These are phyloP conservation scores for Cadophora gregata DNA, from an alignment of 2,329 filamentous ascomycete genomes.

Conservation along the genomic window DNA sequence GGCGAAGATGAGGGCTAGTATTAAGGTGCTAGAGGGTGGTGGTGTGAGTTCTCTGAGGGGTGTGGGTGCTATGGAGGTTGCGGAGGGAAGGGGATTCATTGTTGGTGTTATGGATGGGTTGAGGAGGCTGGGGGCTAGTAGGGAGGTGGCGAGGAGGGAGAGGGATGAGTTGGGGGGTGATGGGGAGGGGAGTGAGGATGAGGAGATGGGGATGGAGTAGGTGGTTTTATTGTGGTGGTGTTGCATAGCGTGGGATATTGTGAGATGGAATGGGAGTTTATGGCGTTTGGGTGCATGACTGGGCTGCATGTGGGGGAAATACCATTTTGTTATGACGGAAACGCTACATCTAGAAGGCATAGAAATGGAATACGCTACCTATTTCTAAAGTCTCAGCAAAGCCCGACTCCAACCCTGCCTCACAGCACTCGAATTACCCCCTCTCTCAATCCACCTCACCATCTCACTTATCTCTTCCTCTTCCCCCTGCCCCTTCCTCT, in stretches of 20 bases:
- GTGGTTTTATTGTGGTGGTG: background rate
- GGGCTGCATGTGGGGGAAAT: background rate
- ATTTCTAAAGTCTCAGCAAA: too few relatives aligned
- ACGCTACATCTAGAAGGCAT: background rate
- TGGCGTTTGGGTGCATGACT: background rate
- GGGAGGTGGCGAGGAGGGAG: conserved; percentile 78
- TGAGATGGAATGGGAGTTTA: background rate
- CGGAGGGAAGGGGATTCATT: conserved; percentile 85
- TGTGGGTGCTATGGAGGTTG: conserved; percentile 91
- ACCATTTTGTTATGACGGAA: background rate
- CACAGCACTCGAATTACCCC: too few relatives aligned
- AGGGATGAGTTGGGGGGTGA: conserved; percentile 64
- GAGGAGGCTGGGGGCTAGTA: conserved; percentile 80
- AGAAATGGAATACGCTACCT: background rate
- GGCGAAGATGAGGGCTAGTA: conserved; percentile 83
- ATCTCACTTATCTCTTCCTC: too few relatives aligned
- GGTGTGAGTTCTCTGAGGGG: conserved; percentile 74
- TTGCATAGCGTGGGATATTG: background rate
- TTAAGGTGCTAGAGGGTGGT: conserved; percentile 74
- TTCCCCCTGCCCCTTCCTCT: too few relatives aligned
- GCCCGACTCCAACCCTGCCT: too few relatives aligned
- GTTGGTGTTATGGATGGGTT: conserved; percentile 86
- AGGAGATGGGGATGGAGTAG: conserved; percentile 54
- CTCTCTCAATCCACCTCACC: too few relatives aligned
- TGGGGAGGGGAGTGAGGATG: conserved; percentile 62